Conservation (phyloP, 2,329 filamentous ascomycete species). For the Fusarium tanahbumbuense region DNA sequence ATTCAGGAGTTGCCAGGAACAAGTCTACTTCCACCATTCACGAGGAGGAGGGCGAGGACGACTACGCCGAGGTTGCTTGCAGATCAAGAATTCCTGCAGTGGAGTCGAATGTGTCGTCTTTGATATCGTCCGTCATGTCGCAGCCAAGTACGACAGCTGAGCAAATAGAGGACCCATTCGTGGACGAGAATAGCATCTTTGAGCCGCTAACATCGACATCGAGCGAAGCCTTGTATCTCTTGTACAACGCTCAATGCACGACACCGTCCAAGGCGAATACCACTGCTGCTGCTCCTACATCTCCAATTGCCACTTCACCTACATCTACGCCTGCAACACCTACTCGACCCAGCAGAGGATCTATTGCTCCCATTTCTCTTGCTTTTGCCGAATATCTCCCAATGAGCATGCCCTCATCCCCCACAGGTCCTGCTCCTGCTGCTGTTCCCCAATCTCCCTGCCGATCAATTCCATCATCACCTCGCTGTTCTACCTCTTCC, state of each 20-base stretch:
- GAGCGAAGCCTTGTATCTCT: conserved; percentile 36
- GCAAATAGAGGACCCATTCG: conserved; percentile 39
- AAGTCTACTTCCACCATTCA: conserved; percentile 54
- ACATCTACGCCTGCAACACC: conserved; percentile 32
- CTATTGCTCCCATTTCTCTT: conserved; percentile 24
- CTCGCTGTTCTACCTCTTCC: conserved; percentile 42
- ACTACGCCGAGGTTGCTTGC: conserved; percentile 44
- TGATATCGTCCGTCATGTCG: conserved; percentile 32
- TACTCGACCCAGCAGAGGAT: conserved; percentile 32
- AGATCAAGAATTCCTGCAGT: conserved; percentile 23
- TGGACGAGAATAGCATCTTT: conserved; percentile 43
- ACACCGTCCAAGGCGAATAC: conserved; percentile 31
- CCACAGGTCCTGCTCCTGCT: conserved; percentile 23
- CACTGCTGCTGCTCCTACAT: conserved; percentile 6
- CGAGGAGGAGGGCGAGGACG: conserved; percentile 57
- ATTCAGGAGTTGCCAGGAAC: conserved; percentile 65
- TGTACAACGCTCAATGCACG: conserved; percentile 43
- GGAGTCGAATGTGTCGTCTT: conserved; percentile 29
- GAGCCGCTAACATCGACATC: conserved; percentile 39
- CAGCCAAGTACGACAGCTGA: conserved; percentile 28
- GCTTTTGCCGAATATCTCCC: conserved; percentile 22
- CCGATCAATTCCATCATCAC: conserved; percentile 37
- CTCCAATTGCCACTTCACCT: conserved; percentile 9
- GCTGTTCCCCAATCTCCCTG: conserved; percentile 15
- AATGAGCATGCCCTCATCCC: conserved; percentile 28